These are phyloP conservation scores for Chloranthus sessilifolius DNA, from an alignment of 164 flowering plant genomes.

Conservation along the genomic window DNA sequence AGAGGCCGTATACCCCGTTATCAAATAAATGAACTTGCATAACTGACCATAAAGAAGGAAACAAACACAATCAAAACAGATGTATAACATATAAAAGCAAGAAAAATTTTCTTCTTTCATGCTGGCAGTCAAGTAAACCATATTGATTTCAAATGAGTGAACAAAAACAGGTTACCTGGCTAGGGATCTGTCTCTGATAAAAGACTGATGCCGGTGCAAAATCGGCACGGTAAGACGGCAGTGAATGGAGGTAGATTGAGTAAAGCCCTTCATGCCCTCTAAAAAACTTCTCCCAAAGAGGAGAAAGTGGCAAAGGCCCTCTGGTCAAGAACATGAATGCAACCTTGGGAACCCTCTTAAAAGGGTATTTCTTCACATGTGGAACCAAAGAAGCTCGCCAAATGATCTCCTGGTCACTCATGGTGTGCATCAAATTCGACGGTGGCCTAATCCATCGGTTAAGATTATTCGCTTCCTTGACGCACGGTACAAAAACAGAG, in stretches of 20 bases:
- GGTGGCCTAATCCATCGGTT: slow-evolving; percentile 66
- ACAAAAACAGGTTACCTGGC: slow-evolving; percentile 51
- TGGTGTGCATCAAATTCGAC: slow-evolving; percentile 47
- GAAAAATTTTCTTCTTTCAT: too few relatives aligned
- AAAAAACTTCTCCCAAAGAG: slow-evolving; percentile 88
- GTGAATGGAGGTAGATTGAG: slow-evolving; percentile 74
- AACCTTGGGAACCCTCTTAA: slow-evolving; percentile 66
- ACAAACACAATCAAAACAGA: too few relatives aligned
- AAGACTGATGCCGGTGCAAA: slow-evolving; percentile 62
- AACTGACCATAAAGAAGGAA: too few relatives aligned
- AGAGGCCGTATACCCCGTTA: too few relatives aligned
- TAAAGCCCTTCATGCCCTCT: slow-evolving; percentile 58
- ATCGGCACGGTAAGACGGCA: slow-evolving; percentile 45
- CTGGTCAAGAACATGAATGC: slow-evolving; percentile 95
- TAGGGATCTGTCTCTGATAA: slow-evolving; percentile 69
- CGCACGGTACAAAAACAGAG: slow-evolving; percentile 30
- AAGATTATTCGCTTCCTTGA: slow-evolving; percentile 34
- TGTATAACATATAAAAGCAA: too few relatives aligned
- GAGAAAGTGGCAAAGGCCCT: slow-evolving; percentile 82
- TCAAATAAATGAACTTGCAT: too few relatives aligned
- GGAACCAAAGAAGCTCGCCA: slow-evolving; percentile 84
- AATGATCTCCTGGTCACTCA: slow-evolving; percentile 74
- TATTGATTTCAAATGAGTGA: background rate
- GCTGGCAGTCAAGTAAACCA: too few relatives aligned
- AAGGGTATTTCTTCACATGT: slow-evolving; percentile 56